These are phyloP conservation scores for Moesziomyces sp. DNA, from an alignment of 1,284 basidiomycete species.

Conservation along the genomic window DNA sequence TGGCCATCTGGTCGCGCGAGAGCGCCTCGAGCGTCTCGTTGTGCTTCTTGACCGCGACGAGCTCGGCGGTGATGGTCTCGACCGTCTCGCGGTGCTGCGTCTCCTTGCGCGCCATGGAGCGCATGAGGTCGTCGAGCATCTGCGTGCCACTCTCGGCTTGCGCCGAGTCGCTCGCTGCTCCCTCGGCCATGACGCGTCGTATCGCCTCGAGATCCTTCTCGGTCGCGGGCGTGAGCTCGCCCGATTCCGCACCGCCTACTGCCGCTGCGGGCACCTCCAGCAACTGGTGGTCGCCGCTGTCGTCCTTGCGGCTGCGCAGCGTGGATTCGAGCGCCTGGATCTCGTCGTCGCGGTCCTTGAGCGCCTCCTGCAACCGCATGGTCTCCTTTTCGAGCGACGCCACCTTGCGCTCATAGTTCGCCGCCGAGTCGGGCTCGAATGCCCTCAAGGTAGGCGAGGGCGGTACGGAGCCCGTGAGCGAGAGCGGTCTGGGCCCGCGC, in stretches of 20 bases:
- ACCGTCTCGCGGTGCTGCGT: constrained; percentile 82
- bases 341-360: constrained; percentile 62
- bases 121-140: constrained; percentile 57
- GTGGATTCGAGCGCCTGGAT: constrained; percentile 43
- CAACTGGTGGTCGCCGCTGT: constrained; percentile 3
- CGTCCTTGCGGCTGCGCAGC: constrained; percentile 15
- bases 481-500: constrained; percentile 51
- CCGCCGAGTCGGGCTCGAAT: constrained; percentile 49
- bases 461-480: constrained; percentile 50
- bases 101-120: constrained; percentile 92
- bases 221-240: constrained; percentile 31
- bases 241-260: constrained; percentile 1
- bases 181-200: constrained; percentile 26
- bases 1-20: constrained; percentile 83
- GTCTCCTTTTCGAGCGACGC: constrained; percentile 59
- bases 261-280: neutral
- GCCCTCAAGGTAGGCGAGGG: constrained; percentile 53
- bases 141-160: constrained; percentile 7
- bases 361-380: constrained; percentile 53
- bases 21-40: constrained; percentile 81
- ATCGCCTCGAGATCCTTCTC: constrained; percentile 44
- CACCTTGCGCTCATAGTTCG: constrained; percentile 59
- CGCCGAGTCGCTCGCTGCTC: constrained; percentile 8
- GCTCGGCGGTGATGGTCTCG: constrained; percentile 76
- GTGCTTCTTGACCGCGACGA: constrained; percentile 78